Conservation (phyloP, 108 stramenopile genomes). For the Mayamaea pseudoterrestris region DNA sequence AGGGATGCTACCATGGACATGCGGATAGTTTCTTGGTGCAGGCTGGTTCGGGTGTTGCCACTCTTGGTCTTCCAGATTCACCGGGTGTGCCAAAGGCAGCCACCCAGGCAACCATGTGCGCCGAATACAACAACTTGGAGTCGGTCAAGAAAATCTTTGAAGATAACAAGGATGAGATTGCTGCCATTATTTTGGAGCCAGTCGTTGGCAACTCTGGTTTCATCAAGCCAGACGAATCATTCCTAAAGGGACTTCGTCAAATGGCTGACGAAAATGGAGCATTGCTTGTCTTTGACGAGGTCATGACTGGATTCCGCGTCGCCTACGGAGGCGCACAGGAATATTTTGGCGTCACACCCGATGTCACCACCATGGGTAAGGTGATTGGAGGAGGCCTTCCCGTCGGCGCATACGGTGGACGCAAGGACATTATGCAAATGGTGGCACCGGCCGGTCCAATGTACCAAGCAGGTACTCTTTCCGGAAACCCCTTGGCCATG, state of each 20-base stretch:
- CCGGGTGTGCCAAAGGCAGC: conserved; percentile 90
- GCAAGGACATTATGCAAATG: conserved; percentile 94
- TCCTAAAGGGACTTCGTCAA: conserved; percentile 86
- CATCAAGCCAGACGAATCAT: conserved; percentile 94
- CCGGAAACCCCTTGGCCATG: conserved; percentile 97
- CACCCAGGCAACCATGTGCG: conserved; percentile 88
- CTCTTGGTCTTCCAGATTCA: conserved; percentile 94
- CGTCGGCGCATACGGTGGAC: conserved; percentile 96
- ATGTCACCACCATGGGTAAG: conserved; percentile 98
- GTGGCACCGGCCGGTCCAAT: conserved; percentile 97
- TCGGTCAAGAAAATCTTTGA: conserved; percentile 81
- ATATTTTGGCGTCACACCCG: conserved; percentile 94
- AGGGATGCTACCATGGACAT: conserved; percentile 99
- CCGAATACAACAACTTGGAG: conserved; percentile 94
- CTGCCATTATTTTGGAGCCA: conserved; percentile 93
- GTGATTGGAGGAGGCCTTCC: conserved; percentile 97
- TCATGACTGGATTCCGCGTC: conserved; percentile 99
- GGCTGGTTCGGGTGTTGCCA: conserved; percentile 96
- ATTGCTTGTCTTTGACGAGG: conserved; percentile 95
- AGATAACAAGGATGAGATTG: conserved; percentile 85
- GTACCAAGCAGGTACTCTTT: conserved; percentile 97
- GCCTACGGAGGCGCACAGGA: conserved; percentile 93
- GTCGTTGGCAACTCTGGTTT: conserved; percentile 98
- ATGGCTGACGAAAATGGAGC: conserved; percentile 81
- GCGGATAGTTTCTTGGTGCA: conserved; percentile 96